Conservation (phyloP, 257 asterid genomes). For the Vinca minor region DNA sequence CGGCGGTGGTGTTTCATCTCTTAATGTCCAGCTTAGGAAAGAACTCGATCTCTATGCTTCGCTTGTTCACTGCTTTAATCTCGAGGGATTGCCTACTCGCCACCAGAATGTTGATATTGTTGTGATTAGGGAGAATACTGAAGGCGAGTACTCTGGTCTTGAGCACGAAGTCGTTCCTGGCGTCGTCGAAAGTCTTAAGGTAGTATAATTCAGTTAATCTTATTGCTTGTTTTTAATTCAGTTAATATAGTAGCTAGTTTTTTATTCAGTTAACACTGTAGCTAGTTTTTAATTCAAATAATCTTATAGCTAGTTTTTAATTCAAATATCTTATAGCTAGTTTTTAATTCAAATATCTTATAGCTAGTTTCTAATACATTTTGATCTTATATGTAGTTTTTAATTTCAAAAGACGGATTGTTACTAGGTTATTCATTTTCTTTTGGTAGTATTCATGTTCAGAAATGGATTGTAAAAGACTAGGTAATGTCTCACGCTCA, state of each 20-base stretch:
- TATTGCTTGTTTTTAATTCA: neutral
- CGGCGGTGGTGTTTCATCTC: conserved; percentile 93
- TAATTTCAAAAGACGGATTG: no score
- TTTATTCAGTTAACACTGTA: no score
- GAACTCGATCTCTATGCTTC: conserved; percentile 95
- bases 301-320: no score
- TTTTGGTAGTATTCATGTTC: neutral
- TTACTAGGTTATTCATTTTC: neutral
- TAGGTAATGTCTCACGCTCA: no score
- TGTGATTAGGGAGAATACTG: conserved; percentile 91
- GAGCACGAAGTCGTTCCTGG: conserved; percentile 99
- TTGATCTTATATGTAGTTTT: neutral
- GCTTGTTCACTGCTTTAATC: conserved; percentile 82
- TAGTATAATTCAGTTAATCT: conserved; percentile 12
- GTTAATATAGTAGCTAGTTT: neutral
- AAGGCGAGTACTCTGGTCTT: conserved; percentile 92
- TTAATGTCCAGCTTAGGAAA: conserved; percentile 70
- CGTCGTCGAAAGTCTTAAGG: conserved; percentile 97
- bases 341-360: neutral
- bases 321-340: no score
- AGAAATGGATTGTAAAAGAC: neutral
- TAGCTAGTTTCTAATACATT: neutral
- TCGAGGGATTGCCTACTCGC: conserved; percentile 71
- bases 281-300: no score
- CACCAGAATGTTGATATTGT: conserved; percentile 82